phyloP scores from a whole-genome alignment of 371 early-diverging fungal genomes.

The Mucor circinelloides region DNA sequence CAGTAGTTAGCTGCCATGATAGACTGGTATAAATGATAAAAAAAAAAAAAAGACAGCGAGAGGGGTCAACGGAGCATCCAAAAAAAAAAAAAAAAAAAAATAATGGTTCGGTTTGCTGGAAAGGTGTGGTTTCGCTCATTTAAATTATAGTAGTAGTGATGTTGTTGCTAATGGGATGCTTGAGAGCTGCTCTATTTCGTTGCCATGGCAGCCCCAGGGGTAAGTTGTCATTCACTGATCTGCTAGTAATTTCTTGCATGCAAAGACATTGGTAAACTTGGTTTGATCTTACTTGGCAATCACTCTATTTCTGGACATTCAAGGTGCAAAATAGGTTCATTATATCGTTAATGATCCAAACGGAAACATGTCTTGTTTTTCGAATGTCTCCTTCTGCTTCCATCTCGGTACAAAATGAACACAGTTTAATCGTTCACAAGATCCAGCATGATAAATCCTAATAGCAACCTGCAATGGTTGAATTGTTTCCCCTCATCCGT shows the following conservation, averaged over 20 bases:
- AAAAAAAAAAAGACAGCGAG: background rate
- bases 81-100: slow-evolving; percentile 4
- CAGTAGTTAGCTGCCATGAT: slow-evolving; percentile 80
- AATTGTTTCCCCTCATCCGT: background rate
- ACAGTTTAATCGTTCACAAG: background rate
- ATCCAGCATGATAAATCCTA: background rate
- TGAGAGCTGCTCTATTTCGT: background rate
- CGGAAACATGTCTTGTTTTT: background rate
- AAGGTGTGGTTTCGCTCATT: background rate
- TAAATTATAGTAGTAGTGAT: background rate
- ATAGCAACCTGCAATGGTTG: background rate
- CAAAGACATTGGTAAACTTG: background rate
- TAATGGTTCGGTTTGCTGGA: background rate
- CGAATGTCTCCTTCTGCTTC: background rate
- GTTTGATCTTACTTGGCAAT: background rate
- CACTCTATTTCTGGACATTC: background rate
- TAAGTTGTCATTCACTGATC: background rate
- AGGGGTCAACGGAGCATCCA: background rate
- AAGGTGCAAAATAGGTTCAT: background rate
- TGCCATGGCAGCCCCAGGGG: background rate
- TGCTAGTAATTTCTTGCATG: background rate
- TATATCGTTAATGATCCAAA: background rate
- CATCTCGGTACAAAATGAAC: background rate
- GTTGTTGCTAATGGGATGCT: background rate
- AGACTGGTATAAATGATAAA: background rate